Conservation (phyloP, 2,329 filamentous ascomycete genomes). For the Penicillium sp. region DNA sequence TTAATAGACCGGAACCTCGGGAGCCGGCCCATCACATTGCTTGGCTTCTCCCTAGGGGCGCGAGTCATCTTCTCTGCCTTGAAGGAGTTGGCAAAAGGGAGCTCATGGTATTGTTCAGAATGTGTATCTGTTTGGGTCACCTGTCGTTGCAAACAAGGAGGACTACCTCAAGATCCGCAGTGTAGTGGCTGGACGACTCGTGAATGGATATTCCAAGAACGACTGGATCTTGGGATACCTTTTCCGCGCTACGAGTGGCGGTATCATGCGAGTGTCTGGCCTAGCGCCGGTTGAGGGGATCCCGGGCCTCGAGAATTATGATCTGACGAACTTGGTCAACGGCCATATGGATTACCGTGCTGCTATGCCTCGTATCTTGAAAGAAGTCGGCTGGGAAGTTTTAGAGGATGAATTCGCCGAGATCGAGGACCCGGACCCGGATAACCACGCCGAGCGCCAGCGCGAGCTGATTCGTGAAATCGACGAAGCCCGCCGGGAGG, state of each 20-base stretch:
- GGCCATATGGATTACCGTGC: conserved; percentile 96
- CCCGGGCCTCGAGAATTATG: conserved; percentile 80
- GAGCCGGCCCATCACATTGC: conserved; percentile 82
- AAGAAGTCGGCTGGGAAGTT: conserved; percentile 84
- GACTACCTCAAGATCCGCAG: conserved; percentile 76
- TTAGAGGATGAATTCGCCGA: conserved; percentile 92
- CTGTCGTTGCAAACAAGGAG: conserved; percentile 83
- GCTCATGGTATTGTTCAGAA: conserved; percentile 88
- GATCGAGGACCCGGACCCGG: conserved; percentile 95
- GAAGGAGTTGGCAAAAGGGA: conserved; percentile 76
- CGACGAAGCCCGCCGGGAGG: conserved; percentile 81
- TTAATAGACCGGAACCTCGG: conserved; percentile 87
- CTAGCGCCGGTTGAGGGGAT: conserved; percentile 69
- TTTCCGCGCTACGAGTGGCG: conserved; percentile 88
- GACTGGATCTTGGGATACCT: conserved; percentile 97
- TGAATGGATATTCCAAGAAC: conserved; percentile 89
- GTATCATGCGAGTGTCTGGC: conserved; percentile 82
- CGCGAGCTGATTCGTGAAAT: conserved; percentile 94
- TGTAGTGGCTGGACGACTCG: conserved; percentile 86
- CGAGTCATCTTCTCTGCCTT: conserved; percentile 90
- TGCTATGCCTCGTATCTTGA: conserved; percentile 81
- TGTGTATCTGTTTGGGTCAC: conserved; percentile 89
- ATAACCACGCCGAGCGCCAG: conserved; percentile 81
- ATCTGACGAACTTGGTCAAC: conserved; percentile 77
- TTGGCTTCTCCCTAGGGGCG: conserved; percentile 89